Conservation (phyloP, 2,329 filamentous ascomycete genomes). For the Daldinia sp. region DNA sequence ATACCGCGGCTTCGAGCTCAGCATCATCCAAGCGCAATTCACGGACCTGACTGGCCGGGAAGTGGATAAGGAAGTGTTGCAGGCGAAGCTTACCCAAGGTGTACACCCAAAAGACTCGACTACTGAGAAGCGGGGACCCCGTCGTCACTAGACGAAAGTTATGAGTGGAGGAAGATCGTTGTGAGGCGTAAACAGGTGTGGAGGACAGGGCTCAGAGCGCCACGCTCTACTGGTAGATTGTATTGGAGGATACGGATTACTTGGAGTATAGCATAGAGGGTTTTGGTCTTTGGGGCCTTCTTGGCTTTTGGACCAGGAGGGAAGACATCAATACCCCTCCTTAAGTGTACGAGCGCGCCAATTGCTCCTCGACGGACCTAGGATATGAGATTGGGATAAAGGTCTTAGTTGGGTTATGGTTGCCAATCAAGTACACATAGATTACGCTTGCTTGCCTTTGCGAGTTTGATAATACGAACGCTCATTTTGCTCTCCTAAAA, state of each 20-base stretch:
- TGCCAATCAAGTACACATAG: not conserved
- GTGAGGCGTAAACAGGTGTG: too few species aligned
- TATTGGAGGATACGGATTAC: not conserved
- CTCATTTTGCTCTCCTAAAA: not conserved
- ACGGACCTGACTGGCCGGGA: conserved; percentile 42
- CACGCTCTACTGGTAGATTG: not conserved
- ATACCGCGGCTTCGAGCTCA: conserved; percentile 40
- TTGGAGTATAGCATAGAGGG: not conserved
- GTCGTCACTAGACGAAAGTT: not conserved
- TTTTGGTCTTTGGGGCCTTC: not conserved
- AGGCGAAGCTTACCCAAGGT: conserved; percentile 37
- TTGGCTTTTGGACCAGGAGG: not conserved
- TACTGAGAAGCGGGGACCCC: not conserved
- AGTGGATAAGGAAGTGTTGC: conserved; percentile 37
- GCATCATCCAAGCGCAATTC: conserved; percentile 42
- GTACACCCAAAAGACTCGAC: not conserved
- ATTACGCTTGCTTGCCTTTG: not conserved
- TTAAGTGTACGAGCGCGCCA: not conserved
- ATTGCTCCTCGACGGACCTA: not conserved
- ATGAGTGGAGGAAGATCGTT: too few species aligned
- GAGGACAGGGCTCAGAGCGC: not conserved
- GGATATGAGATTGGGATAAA: not conserved
- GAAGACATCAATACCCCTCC: not conserved
- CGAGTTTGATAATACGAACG: not conserved
- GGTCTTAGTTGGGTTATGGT: not conserved